Evolutionary conservation across 371 early-diverging fungal species (phyloP).

Genomic region (Synchytrium microbalum): DNA sequence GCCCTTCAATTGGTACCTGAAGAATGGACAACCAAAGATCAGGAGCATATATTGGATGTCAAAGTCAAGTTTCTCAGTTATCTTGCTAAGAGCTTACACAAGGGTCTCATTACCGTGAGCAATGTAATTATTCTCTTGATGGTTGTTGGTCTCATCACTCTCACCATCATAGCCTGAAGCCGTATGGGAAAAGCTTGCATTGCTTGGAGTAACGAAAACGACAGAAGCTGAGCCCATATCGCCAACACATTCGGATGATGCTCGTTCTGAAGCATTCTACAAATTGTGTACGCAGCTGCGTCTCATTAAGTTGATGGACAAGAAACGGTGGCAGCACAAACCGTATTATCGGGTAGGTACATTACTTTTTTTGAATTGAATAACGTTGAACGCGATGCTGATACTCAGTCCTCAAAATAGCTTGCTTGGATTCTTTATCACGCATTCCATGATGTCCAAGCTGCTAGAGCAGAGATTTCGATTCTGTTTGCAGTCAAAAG

Average conservation of each 20-base stretch:
- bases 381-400: slow-evolving; percentile 3
- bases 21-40: slow-evolving; percentile 39
- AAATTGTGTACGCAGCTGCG: slow-evolving; percentile 38
- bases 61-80: slow-evolving; percentile 48
- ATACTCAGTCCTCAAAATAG: slow-evolving; percentile 21
- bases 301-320: slow-evolving; percentile 44
- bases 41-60: slow-evolving; percentile 53
- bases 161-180: slow-evolving; percentile 16
- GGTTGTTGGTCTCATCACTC: slow-evolving; percentile 1
- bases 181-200: slow-evolving; percentile 13
- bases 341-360: slow-evolving; percentile 50
- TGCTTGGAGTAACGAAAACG: slow-evolving; percentile 4
- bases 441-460: slow-evolving; percentile 43
- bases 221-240: slow-evolving; percentile 13
- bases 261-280: slow-evolving; percentile 30
- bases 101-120: slow-evolving; percentile 37
- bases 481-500: background rate
- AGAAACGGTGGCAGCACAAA: slow-evolving; percentile 58
- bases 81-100: slow-evolving; percentile 43
- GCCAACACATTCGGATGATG: slow-evolving; percentile 10
- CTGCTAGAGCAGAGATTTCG: slow-evolving; percentile 47
- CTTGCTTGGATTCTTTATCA: slow-evolving; percentile 55
- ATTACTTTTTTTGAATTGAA: background rate
- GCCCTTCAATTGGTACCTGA: slow-evolving; percentile 37
- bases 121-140: slow-evolving; percentile 8